phyloP scores from a whole-genome alignment of 2,329 filamentous ascomycete species.

The Paraphaeosphaeria sporulosa region DNA sequence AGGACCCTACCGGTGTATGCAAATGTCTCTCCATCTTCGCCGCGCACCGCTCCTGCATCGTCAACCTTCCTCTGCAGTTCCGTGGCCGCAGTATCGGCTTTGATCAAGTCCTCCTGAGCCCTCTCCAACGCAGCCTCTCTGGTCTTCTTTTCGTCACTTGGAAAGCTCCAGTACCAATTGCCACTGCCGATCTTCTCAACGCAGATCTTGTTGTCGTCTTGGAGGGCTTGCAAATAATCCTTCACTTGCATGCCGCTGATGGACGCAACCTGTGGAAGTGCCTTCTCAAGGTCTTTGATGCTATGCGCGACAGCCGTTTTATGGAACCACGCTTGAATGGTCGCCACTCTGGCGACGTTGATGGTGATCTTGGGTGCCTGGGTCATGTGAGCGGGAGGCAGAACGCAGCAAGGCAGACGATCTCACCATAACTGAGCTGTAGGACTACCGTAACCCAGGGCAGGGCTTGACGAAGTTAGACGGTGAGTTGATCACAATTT shows the following conservation, averaged over 20 bases:
- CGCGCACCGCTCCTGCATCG: constrained; percentile 47
- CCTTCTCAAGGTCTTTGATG: constrained; percentile 73
- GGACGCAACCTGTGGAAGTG: constrained; percentile 65
- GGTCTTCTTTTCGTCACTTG: constrained; percentile 62
- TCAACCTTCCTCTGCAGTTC: constrained; percentile 53
- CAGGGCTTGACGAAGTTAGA: background rate
- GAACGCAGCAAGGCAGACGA: too few species aligned
- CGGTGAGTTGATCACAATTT: background rate
- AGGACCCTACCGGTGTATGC: constrained; percentile 35
- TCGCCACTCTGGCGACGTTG: constrained; percentile 64
- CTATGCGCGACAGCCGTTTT: constrained; percentile 68
- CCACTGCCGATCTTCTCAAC: constrained; percentile 75
- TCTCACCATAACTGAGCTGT: constrained; percentile 17
- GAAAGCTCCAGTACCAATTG: constrained; percentile 77
- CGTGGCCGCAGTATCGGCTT: constrained; percentile 39
- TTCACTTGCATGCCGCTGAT: constrained; percentile 73
- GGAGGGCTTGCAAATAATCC: constrained; percentile 69
- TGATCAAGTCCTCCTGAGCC: constrained; percentile 49
- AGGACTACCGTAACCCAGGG: constrained; percentile 18
- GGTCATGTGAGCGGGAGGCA: constrained; percentile 18
- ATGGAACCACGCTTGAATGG: constrained; percentile 67
- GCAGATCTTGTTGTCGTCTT: constrained; percentile 67
- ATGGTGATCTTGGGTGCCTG: constrained; percentile 64
- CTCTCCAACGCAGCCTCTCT: constrained; percentile 50
- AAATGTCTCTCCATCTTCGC: constrained; percentile 50